Conservation (phyloP, 495 filamentous ascomycete genomes). For the Podospora fimiseda region DNA sequence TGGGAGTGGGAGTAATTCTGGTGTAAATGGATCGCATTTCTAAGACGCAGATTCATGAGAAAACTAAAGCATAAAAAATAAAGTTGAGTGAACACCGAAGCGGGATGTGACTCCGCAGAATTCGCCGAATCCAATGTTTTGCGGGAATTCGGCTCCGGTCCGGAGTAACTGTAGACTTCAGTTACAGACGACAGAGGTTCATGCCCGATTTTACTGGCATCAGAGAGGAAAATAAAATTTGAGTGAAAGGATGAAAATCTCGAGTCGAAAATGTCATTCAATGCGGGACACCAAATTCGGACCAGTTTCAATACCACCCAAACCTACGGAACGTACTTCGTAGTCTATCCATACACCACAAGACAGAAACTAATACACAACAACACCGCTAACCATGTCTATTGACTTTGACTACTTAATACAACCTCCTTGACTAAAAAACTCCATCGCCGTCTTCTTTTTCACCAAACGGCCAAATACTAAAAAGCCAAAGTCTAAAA, state of each 20-base stretch:
- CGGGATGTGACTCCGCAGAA: background rate
- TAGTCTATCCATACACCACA: background rate
- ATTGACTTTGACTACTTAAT: slow-evolving; percentile 15
- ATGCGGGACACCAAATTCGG: no score
- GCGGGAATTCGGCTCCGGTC: background rate
- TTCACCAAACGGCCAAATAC: background rate
- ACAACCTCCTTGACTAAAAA: slow-evolving; percentile 2
- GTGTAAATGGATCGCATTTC: no score
- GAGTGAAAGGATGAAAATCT: no score
- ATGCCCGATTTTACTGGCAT: no score
- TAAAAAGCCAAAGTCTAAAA: slow-evolving; percentile 10
- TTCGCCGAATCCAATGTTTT: background rate
- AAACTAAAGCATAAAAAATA: no score
- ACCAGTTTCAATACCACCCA: no score
- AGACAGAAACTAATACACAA: background rate
- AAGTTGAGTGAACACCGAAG: background rate
- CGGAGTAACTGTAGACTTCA: background rate
- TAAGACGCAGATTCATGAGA: no score
- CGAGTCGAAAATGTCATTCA: no score
- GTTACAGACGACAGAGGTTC: no score
- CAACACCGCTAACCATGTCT: slow-evolving; percentile 8
- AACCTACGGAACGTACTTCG: no score
- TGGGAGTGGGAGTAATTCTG: background rate
- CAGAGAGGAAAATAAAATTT: no score
- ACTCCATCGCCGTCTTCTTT: background rate